These are phyloP conservation scores for Aspergillus panamensis DNA, from an alignment of 495 filamentous ascomycete species.

Conservation along the genomic window DNA sequence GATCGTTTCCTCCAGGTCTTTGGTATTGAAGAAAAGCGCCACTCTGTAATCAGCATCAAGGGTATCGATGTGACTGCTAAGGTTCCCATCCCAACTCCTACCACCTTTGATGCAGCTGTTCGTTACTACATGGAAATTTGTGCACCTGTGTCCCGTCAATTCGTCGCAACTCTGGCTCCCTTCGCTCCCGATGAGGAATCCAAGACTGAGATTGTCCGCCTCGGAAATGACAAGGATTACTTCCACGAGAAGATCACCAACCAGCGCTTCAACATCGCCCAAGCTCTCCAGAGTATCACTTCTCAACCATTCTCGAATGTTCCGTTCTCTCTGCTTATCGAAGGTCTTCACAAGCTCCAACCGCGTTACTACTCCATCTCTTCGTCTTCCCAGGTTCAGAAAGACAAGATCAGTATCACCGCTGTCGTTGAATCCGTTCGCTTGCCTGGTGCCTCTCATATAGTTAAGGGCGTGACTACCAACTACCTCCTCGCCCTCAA, in stretches of 20 bases:
- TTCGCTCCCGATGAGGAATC: constrained; percentile 83
- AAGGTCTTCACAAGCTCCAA: constrained; percentile 90
- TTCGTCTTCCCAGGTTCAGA: constrained; percentile 90
- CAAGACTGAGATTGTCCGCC: constrained; percentile 82
- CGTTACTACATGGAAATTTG: constrained; percentile 98
- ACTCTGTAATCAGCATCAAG: constrained; percentile 86
- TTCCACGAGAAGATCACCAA: constrained; percentile 85
- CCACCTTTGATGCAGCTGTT: constrained; percentile 89
- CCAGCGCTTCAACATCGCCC: constrained; percentile 85
- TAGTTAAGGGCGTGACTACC: constrained; percentile 92
- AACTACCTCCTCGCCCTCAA: constrained; percentile 97
- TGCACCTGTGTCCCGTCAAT: constrained; percentile 93
- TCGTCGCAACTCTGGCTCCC: constrained; percentile 77
- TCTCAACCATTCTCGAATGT: constrained; percentile 73
- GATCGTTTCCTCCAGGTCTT: constrained; percentile 83
- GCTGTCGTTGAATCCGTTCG: constrained; percentile 85
- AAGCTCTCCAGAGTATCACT: constrained; percentile 74
- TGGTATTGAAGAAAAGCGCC: constrained; percentile 68
- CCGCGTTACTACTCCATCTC: constrained; percentile 99
- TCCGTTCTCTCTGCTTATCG: constrained; percentile 92
- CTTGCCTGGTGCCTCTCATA: constrained; percentile 71
- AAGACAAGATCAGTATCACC: constrained; percentile 89
- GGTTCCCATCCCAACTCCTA: constrained; percentile 95
- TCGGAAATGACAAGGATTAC: constrained; percentile 92
- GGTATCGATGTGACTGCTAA: constrained; percentile 93